These are phyloP conservation scores for Xylaria intraflava DNA, from an alignment of 495 filamentous ascomycete species.

Conservation along the genomic window DNA sequence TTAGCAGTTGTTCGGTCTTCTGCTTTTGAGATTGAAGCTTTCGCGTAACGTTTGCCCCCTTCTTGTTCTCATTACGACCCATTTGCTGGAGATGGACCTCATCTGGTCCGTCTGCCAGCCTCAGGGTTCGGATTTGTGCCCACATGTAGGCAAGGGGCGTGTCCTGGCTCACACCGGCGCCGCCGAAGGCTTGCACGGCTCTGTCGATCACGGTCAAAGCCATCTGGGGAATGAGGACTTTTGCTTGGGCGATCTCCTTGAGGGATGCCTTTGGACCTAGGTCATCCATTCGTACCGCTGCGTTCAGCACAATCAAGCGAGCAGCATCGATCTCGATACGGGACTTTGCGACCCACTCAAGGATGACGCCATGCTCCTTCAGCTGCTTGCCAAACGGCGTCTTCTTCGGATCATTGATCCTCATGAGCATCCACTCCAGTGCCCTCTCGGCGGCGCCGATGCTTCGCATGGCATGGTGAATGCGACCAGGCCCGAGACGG, in stretches of 20 bases:
- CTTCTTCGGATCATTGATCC: slow-evolving; percentile 83
- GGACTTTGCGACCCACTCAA: slow-evolving; percentile 88
- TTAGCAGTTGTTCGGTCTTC: slow-evolving; percentile 59
- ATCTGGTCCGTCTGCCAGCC: slow-evolving; percentile 86
- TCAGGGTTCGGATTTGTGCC: slow-evolving; percentile 73
- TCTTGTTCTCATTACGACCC: slow-evolving; percentile 75
- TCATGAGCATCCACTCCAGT: slow-evolving; percentile 80
- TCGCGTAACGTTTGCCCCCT: slow-evolving; percentile 53
- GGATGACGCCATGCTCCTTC: slow-evolving; percentile 78
- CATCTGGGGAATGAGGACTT: slow-evolving; percentile 73
- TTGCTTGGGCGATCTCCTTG: slow-evolving; percentile 81
- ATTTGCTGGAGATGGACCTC: slow-evolving; percentile 92
- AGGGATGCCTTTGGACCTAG: slow-evolving; percentile 71
- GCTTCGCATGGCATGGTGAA: slow-evolving; percentile 89
- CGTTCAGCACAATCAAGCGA: slow-evolving; percentile 78
- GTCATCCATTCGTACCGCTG: slow-evolving; percentile 83
- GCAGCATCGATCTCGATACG: slow-evolving; percentile 87
- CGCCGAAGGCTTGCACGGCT: slow-evolving; percentile 80
- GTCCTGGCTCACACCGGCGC: slow-evolving; percentile 82
- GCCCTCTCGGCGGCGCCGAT: slow-evolving; percentile 82
- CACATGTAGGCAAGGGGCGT: slow-evolving; percentile 84
- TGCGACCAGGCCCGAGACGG: slow-evolving; percentile 81
- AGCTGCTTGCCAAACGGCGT: slow-evolving; percentile 77
- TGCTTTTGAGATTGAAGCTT: slow-evolving; percentile 59
- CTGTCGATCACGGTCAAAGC: slow-evolving; percentile 77